Evolutionary conservation across 1,284 basidiomycete genomes (phyloP).

Genomic region (Boletellus deceptivus): DNA sequence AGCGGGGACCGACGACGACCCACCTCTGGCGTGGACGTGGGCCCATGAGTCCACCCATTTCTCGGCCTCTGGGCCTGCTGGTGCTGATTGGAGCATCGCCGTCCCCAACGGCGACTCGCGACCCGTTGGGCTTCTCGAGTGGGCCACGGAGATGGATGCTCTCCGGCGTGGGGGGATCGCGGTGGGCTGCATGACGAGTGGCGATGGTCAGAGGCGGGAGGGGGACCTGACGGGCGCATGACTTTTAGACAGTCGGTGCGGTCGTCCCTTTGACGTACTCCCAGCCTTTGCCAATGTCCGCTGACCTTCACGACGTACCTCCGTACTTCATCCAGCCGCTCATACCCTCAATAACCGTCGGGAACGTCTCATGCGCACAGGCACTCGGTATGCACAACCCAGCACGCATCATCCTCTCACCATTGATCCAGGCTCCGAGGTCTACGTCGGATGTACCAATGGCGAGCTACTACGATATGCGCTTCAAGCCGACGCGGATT

Average conservation of each 20-base stretch:
- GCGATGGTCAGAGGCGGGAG: constrained; percentile 3
- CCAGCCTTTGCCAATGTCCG: constrained; percentile 19
- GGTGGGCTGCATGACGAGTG: constrained; percentile 11
- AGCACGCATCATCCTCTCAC: constrained; percentile 10
- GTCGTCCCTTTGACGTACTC: constrained; percentile 19
- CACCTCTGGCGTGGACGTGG: constrained; percentile 54
- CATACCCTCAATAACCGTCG: constrained; percentile 43
- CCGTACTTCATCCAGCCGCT: constrained; percentile 59
- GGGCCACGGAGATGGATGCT: constrained; percentile 18
- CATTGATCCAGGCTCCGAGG: constrained; percentile 53
- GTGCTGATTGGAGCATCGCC: constrained; percentile 10
- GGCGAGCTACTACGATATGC: constrained; percentile 69
- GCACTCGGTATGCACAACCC: constrained; percentile 44
- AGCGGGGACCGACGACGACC: constrained; percentile 1
- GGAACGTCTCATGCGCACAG: constrained; percentile 39
- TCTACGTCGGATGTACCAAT: constrained; percentile 72
- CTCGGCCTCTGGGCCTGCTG: constrained; percentile 43
- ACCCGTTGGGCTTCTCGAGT: constrained; percentile 16
- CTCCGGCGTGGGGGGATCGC: constrained; percentile 16
- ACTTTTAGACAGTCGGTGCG: background rate
- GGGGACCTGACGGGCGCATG: constrained; percentile 9
- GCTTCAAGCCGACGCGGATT: constrained; percentile 51
- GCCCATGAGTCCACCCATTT: constrained; percentile 61
- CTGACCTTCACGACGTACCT: constrained; percentile 44
- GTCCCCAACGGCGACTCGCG: constrained; percentile 19